A percentile compares a stretch with the other conserved stretches of the same genome.
These are phyloP conservation scores for Saccharomycopsis guyanensis DNA, from an alignment of 805 yeast genomes.

Conservation along the genomic window DNA sequence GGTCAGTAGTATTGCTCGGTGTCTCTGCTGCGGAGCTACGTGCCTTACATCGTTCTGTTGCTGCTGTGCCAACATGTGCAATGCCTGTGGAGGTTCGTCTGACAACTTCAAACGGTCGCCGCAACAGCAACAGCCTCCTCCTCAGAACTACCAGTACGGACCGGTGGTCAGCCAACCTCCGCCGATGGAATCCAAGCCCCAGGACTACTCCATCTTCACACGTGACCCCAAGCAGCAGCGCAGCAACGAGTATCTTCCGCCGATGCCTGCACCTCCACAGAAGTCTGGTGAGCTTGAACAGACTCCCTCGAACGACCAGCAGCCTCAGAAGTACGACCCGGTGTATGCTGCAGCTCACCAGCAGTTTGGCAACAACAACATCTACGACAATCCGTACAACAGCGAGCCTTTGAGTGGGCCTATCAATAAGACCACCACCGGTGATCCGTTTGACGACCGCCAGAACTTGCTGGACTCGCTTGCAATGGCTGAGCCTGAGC, in stretches of 20 bases:
- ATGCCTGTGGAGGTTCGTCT: constrained; percentile 11
- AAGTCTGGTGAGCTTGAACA: too few relatives aligned
- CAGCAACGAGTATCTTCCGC: too few relatives aligned
- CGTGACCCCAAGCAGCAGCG: not conserved
- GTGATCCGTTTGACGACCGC: not conserved
- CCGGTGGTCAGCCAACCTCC: not conserved
- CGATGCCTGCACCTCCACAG: constrained; percentile 1
- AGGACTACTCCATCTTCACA: constrained; percentile 8
- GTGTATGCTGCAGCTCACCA: constrained; percentile 9
- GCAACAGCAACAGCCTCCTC: constrained; percentile 1
- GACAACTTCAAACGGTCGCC: constrained; percentile 1
- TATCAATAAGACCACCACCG: not conserved
- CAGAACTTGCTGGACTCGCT: not conserved
- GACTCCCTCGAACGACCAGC: not conserved
- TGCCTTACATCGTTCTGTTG: constrained; percentile 38
- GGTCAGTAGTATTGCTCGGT: constrained; percentile 36
- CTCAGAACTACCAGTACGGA: not conserved
- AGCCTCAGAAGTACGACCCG: constrained; percentile 1
- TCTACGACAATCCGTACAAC: constrained; percentile 6
- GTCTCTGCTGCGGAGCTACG: constrained; percentile 40
- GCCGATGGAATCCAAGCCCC: constrained; percentile 4
- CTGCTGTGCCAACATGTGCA: constrained; percentile 24
- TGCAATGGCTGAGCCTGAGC: not conserved
- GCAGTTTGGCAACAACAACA: constrained; percentile 9
- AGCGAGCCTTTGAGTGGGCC: not conserved